A percentile compares a stretch with the other conserved stretches of the same genome.
Conservation (phyloP, 371 early-diverging fungal species). For the Mucor plumbeus region DNA sequence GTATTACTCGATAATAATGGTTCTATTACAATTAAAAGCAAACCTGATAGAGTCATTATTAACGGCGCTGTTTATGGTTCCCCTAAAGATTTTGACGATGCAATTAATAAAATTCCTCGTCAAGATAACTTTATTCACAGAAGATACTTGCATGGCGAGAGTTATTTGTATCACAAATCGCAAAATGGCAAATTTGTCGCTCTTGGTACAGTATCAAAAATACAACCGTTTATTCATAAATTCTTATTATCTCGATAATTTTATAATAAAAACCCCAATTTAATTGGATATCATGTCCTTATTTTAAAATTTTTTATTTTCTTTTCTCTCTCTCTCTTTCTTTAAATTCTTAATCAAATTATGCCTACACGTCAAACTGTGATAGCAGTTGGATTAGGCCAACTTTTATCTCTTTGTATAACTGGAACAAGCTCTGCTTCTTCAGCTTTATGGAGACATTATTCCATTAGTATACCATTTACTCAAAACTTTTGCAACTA, state of each 20-base stretch:
- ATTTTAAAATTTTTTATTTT: constrained; percentile 6
- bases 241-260: constrained; percentile 14
- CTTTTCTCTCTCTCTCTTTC: not conserved
- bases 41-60: constrained; percentile 25
- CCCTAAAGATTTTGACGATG: constrained; percentile 31
- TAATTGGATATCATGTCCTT: constrained; percentile 1
- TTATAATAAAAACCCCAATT: not conserved
- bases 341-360: not conserved
- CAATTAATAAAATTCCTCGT: constrained; percentile 5
- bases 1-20: constrained; percentile 9
- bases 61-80: constrained; percentile 18
- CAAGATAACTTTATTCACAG: constrained; percentile 13
- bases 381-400: constrained; percentile 34
- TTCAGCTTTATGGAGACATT: constrained; percentile 47
- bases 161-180: constrained; percentile 21
- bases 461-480: constrained; percentile 44
- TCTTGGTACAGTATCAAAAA: constrained; percentile 22
- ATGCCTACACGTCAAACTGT: constrained; percentile 6
- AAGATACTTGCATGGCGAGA: not conserved
- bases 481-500: constrained; percentile 48
- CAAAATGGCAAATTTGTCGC: constrained; percentile 2
- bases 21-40: constrained; percentile 4
- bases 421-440: constrained; percentile 49
- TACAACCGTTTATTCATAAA: constrained; percentile 23
- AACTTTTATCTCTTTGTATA: constrained; percentile 50